Evolutionary conservation across 2,329 filamentous ascomycete species (phyloP).

Genomic region (Exophiala sp.): DNA sequence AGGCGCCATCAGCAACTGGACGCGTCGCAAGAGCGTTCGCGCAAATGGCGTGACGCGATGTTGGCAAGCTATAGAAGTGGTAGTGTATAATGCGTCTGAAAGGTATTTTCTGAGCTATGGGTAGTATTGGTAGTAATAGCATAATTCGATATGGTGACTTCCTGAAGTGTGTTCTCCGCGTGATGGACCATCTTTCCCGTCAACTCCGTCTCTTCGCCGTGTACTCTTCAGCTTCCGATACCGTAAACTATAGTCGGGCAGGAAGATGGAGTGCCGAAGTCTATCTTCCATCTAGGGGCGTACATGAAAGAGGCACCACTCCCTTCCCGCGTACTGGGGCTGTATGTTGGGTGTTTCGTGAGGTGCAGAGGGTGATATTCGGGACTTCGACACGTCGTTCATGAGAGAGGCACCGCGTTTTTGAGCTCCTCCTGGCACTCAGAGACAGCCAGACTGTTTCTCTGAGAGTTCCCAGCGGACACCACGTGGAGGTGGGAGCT

Average conservation of each 20-base stretch:
- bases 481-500: constrained; percentile 7
- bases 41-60: not conserved
- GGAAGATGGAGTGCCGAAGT: not conserved
- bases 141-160: not conserved
- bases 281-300: not conserved
- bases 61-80: not conserved
- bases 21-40: not conserved
- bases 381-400: constrained; percentile 5
- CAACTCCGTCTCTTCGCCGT: not conserved
- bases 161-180: not conserved
- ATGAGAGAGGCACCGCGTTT: constrained; percentile 3
- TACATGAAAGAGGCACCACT: not conserved
- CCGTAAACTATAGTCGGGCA: constrained; percentile 6
- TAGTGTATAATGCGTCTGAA: not conserved
- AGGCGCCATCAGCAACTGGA: constrained; percentile 5
- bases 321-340: not conserved
- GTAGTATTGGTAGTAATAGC: not conserved
- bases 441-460: constrained; percentile 8
- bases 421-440: constrained; percentile 9
- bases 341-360: constrained; percentile 2
- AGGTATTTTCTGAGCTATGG: not conserved
- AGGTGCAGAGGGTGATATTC: constrained; percentile 6
- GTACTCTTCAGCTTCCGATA: not conserved
- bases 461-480: constrained; percentile 9
- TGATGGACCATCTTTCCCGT: not conserved